Conservation (phyloP, 2,329 filamentous ascomycete genomes). For the Lizonia empirigonia region DNA sequence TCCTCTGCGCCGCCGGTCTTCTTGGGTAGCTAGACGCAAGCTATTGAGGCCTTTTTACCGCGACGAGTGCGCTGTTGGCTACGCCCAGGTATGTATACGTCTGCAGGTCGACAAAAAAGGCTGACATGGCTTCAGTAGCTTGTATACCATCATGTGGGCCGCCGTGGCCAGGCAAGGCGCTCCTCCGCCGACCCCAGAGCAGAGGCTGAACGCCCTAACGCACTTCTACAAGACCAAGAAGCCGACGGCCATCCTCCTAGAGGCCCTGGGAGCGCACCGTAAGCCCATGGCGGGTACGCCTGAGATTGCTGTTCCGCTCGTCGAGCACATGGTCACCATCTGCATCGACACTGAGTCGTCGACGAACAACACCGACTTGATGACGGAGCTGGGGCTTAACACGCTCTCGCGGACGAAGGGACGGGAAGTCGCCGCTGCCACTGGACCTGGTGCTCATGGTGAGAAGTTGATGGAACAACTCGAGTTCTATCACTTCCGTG, state of each 20-base stretch:
- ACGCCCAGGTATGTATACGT: too few species aligned
- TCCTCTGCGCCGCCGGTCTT: too few species aligned
- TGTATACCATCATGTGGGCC: too few species aligned
- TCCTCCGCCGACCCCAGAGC: too few species aligned
- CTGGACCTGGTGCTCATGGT: constrained; percentile 20
- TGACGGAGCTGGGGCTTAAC: constrained; percentile 33
- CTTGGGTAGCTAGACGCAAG: too few species aligned
- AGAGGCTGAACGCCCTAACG: neutral
- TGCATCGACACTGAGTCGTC: constrained; percentile 35
- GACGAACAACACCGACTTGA: constrained; percentile 24
- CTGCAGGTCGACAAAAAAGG: too few species aligned
- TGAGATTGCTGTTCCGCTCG: constrained; percentile 3
- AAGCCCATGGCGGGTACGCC: neutral
- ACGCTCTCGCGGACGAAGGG: constrained; percentile 17
- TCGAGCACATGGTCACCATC: constrained; percentile 21
- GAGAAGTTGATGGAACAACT: constrained; percentile 25
- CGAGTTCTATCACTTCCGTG: constrained; percentile 30
- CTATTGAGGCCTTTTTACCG: too few species aligned
- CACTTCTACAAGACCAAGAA: neutral
- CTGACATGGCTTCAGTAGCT: neutral
- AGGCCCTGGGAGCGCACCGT: neutral
- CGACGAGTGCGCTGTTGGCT: too few species aligned
- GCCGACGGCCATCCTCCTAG: neutral
- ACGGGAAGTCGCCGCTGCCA: neutral
- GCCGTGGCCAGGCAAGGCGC: too few species aligned